These are phyloP conservation scores for Pichia exigua DNA, from an alignment of 805 yeast genomes.

Conservation along the genomic window DNA sequence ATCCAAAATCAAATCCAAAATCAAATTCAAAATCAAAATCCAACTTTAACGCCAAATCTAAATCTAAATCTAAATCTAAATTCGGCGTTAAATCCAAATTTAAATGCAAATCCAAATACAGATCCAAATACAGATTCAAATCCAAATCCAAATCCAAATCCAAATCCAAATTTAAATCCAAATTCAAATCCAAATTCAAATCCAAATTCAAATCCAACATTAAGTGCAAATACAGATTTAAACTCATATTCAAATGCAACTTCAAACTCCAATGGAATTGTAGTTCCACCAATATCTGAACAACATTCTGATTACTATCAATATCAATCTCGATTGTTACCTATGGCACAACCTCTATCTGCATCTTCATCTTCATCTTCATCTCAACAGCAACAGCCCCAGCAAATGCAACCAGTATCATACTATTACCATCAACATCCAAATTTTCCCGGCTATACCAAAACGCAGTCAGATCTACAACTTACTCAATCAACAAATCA, in stretches of 20 bases:
- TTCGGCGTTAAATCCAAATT: no score
- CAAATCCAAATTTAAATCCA: background rate
- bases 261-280: background rate
- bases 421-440: background rate
- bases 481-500: background rate
- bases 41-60: no score
- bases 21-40: no score
- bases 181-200: background rate
- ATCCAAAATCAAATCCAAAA: no score
- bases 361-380: background rate
- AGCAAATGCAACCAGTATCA: background rate
- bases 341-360: background rate
- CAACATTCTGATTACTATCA: background rate
- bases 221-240: background rate
- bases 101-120: no score
- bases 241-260: background rate
- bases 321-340: background rate
- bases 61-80: no score
- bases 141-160: background rate
- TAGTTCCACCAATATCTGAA: background rate
- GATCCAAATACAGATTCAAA: background rate
- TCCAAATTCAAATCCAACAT: no score
- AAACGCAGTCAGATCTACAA: background rate
- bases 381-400: background rate
- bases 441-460: background rate